These are phyloP conservation scores for Penicillium manginii DNA, from an alignment of 495 filamentous ascomycete genomes.

Conservation along the genomic window DNA sequence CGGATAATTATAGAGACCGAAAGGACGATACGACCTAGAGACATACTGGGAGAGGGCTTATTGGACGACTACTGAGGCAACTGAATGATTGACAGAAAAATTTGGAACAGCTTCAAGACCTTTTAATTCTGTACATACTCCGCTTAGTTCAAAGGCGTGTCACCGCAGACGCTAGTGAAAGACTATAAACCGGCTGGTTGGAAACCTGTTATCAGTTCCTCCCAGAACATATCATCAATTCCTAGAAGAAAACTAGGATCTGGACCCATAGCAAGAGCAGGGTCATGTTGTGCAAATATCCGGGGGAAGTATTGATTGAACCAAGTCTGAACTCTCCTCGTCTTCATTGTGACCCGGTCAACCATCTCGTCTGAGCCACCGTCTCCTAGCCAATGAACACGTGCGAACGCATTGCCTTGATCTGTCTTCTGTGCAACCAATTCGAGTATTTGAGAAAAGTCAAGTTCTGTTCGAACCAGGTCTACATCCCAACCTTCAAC, in stretches of 20 bases:
- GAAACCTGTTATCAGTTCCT: conserved; percentile 1
- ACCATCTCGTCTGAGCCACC: not conserved
- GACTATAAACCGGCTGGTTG: not conserved
- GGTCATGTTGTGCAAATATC: not conserved
- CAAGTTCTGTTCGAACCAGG: not conserved
- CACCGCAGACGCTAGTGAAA: not conserved
- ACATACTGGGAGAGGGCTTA: not conserved
- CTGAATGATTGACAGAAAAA: not conserved
- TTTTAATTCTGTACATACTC: not conserved
- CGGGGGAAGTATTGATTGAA: conserved; percentile 2
- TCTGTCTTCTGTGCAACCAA: not conserved
- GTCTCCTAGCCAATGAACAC: not conserved
- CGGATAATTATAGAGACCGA: conserved; percentile 1
- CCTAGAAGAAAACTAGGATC: conserved; percentile 1
- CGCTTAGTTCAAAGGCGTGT: not conserved
- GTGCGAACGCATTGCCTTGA: conserved; percentile 1
- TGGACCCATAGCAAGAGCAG: not conserved
- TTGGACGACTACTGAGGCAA: not conserved
- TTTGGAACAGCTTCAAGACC: not conserved
- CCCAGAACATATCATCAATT: conserved; percentile 6
- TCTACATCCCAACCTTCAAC: conserved; percentile 5
- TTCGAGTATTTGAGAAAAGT: conserved; percentile 1
- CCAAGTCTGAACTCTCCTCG: conserved; percentile 5
- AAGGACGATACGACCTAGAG: not conserved
- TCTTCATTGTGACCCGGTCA: not conserved